Conservation (phyloP, 2,329 filamentous ascomycete species). For the Neopestalotiopsis sp. region DNA sequence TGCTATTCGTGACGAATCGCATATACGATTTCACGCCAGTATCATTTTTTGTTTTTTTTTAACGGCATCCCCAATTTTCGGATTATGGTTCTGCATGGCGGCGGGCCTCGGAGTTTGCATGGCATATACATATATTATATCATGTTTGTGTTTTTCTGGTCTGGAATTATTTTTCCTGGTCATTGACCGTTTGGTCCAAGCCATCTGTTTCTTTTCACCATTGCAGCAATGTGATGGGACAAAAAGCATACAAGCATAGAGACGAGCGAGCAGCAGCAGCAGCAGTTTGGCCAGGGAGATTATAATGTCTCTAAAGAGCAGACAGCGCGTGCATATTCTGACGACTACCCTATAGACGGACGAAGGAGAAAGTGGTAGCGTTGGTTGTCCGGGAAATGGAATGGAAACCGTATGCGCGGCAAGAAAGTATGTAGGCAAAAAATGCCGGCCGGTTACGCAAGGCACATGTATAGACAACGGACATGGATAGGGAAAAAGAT, state of each 20-base stretch:
- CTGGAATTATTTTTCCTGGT: neutral
- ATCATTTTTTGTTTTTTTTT: neutral
- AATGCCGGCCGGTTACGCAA: neutral
- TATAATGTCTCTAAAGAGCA: neutral
- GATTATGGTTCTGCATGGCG: constrained; percentile 10
- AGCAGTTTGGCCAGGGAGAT: neutral
- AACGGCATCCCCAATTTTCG: neutral
- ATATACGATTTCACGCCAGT: constrained; percentile 2
- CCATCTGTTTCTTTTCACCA: neutral
- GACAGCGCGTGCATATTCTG: neutral
- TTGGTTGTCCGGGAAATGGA: neutral
- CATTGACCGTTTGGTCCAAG: neutral
- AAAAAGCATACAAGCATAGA: constrained; percentile 4
- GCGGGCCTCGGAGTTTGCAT: constrained; percentile 6
- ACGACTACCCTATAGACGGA: constrained; percentile 5
- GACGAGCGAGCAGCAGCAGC: neutral
- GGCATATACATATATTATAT: constrained; percentile 9
- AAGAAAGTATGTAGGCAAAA: constrained; percentile 1
- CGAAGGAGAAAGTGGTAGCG: neutral
- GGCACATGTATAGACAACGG: constrained; percentile 14
- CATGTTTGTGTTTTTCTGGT: constrained; percentile 4
- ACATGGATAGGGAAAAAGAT: constrained; percentile 14
- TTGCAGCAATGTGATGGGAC: neutral
- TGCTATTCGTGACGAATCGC: neutral
- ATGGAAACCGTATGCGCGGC: neutral